These are phyloP conservation scores for Cornus controversa DNA, from an alignment of 148 eudicot genomes.

Conservation along the genomic window DNA sequence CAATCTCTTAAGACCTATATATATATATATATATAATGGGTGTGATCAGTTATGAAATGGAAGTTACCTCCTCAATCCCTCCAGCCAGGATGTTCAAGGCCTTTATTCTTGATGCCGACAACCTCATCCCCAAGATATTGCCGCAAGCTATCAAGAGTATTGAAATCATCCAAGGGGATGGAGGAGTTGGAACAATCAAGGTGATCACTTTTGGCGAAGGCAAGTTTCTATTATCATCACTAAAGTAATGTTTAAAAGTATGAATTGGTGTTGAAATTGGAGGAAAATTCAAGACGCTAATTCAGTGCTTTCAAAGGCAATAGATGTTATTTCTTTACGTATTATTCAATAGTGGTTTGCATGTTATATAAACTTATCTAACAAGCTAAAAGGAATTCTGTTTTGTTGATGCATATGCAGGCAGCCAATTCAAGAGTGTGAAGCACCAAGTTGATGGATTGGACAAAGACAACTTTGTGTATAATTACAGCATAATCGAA, in stretches of 20 bases:
- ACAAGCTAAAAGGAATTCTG: no score
- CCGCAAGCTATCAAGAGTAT: not conserved
- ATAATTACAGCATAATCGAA: conserved; percentile 6
- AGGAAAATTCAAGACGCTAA: no score
- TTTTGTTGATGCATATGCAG: conserved; percentile 5
- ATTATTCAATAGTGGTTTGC: no score
- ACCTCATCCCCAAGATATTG: not conserved
- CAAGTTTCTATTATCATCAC: not conserved
- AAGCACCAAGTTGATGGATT: not conserved
- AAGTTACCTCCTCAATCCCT: not conserved
- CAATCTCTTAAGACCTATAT: no score
- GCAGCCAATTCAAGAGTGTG: conserved; percentile 2
- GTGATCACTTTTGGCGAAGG: not conserved
- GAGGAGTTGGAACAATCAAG: not conserved
- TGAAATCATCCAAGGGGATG: not conserved
- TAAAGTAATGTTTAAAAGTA: no score
- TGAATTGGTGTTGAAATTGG: no score
- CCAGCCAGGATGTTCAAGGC: not conserved
- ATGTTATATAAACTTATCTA: no score
- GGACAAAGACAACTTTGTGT: conserved; percentile 8
- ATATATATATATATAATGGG: no score
- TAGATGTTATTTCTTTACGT: no score
- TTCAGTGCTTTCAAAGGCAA: no score
- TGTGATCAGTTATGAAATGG: not conserved
- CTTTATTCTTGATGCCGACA: not conserved